These are phyloP conservation scores for Fusarium sp. DNA, from an alignment of 2,329 filamentous ascomycete genomes.

Conservation along the genomic window DNA sequence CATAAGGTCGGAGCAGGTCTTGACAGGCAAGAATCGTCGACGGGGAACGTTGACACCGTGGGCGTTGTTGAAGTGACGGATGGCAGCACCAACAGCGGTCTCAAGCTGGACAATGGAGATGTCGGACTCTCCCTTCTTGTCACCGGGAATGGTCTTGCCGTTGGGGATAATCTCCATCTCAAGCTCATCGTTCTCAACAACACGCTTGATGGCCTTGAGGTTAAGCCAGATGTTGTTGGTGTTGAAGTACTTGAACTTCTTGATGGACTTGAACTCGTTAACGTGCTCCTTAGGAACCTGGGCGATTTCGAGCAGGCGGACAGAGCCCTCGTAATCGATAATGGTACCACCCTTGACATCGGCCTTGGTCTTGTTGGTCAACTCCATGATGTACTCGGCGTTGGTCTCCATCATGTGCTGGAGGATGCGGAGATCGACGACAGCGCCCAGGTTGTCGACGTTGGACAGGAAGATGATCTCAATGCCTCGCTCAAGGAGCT, in stretches of 20 bases:
- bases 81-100: constrained; percentile 97
- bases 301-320: constrained; percentile 96
- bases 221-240: constrained; percentile 99
- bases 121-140: constrained; percentile 99
- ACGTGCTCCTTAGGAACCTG: constrained; percentile 99
- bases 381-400: constrained; percentile 99
- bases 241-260: constrained; percentile 99
- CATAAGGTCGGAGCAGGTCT: constrained; percentile 99
- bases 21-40: constrained; percentile 98
- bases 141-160: constrained; percentile 96
- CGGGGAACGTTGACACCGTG: constrained; percentile 99
- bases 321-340: constrained; percentile 98
- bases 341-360: constrained; percentile 99
- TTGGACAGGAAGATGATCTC: constrained; percentile 99
- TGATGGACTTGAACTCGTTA: constrained; percentile 99
- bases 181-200: constrained; percentile 97
- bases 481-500: constrained; percentile 93
- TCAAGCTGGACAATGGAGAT: constrained; percentile 98
- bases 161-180: constrained; percentile 99
- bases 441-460: constrained; percentile 97
- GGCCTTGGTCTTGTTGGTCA: constrained; percentile 99
- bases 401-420: constrained; percentile 99
- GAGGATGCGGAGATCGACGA: constrained; percentile 96
- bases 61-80: constrained; percentile 98
- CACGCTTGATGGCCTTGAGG: constrained; percentile 95